Percentiles rank a stretch among this genome's conserved stretches.
Evolutionary conservation across 768 basidiomycete genomes (phyloP).

Genomic region (Tephrocybe rancida): DNA sequence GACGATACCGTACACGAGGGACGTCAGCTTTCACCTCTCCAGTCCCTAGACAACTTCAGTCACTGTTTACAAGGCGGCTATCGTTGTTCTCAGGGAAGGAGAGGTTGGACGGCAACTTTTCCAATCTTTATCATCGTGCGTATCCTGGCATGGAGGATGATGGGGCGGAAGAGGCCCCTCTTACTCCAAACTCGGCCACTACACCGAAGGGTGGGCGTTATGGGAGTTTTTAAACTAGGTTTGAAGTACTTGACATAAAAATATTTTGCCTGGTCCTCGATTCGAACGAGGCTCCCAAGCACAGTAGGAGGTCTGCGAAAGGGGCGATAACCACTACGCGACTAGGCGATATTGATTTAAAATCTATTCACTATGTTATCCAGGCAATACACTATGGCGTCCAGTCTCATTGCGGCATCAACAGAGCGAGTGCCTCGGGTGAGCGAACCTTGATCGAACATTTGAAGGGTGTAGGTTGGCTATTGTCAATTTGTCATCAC

Average conservation of each 20-base stretch:
- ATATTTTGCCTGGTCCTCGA: too few species aligned
- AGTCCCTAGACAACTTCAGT: background rate
- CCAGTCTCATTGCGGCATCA: too few species aligned
- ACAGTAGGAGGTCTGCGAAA: too few species aligned
- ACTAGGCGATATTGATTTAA: too few species aligned
- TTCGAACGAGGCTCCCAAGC: too few species aligned
- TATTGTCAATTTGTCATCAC: background rate
- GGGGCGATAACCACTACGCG: too few species aligned
- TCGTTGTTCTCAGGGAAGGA: background rate
- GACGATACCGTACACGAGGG: background rate
- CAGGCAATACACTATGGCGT: too few species aligned
- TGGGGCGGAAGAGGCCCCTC: slow-evolving; percentile 9
- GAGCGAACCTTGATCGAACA: background rate
- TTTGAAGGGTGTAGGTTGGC: background rate
- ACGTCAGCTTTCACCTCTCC: background rate
- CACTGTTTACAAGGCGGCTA: background rate
- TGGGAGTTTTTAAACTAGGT: background rate
- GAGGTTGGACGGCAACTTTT: background rate
- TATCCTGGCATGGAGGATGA: slow-evolving; percentile 1
- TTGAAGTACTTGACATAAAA: too few species aligned
- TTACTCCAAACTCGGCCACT: slow-evolving; percentile 1
- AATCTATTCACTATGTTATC: too few species aligned
- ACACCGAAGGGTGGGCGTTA: background rate
- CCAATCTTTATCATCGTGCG: background rate
- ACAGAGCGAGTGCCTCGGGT: background rate